Percentiles rank a stretch among this genome's conserved stretches.
These are phyloP conservation scores for Chytridiales sp. DNA, from an alignment of 371 early-diverging fungal genomes.

Conservation along the genomic window DNA sequence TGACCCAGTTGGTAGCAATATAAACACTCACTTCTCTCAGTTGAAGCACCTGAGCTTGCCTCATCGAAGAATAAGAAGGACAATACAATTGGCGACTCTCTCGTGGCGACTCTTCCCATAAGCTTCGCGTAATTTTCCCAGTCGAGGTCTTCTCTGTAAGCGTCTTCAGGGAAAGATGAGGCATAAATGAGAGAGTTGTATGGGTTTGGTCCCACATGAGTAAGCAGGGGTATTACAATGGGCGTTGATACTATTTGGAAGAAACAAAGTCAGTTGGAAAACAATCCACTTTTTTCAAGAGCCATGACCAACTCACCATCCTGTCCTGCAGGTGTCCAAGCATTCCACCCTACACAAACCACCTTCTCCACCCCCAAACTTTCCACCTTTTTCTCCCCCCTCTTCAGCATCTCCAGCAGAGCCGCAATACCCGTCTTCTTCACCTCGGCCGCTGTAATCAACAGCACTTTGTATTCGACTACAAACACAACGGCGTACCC, in stretches of 20 bases:
- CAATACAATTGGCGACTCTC: constrained; percentile 18
- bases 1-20: background rate
- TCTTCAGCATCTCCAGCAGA: constrained; percentile 26
- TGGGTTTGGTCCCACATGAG: constrained; percentile 19
- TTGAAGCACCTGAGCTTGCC: background rate
- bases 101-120: constrained; percentile 20
- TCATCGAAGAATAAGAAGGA: constrained; percentile 22
- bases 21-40: background rate
- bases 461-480: constrained; percentile 42
- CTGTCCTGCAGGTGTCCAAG: constrained; percentile 24
- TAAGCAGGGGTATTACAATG: constrained; percentile 14
- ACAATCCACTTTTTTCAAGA: background rate
- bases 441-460: constrained; percentile 22
- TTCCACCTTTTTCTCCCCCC: background rate
- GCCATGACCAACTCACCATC: constrained; percentile 12
- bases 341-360: constrained; percentile 38
- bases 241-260: background rate
- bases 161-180: constrained; percentile 18
- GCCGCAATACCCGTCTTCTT: constrained; percentile 28
- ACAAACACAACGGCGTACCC: constrained; percentile 38
- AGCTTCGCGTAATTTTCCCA: constrained; percentile 15
- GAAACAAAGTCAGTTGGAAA: background rate
- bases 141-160: constrained; percentile 14
- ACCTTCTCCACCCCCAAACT: constrained; percentile 34
- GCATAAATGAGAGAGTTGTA: constrained; percentile 11